Evolutionary conservation across 805 yeast genomes (phyloP), one percentile per base, ranked within the genome.

Genomic region (Candida namnaoensis): DNA sequence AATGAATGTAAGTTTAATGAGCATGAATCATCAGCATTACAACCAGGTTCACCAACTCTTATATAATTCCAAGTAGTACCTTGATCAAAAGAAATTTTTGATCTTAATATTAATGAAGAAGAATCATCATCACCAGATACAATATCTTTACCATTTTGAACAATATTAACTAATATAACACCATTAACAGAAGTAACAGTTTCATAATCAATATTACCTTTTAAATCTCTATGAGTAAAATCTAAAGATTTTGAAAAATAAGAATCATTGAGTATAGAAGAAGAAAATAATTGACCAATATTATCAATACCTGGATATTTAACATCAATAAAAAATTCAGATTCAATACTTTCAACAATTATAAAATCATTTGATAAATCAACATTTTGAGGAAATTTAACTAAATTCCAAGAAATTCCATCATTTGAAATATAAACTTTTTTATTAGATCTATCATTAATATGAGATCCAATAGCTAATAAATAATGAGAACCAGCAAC

Each of bases 101-200:
- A 57, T 26, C 52, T 48, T 23, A 57, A 42, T 9, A 38, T 32
- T n/a, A n/a, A n/a, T n/a, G n/a, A n/a, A 5, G 48, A 46, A 7
- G 45, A 32, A 14, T 35, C 24, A 5, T 40, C 39, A 4, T 32
- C 44, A 12, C 37, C 38, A 15, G 38, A 5, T 7, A 44, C 36
- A 4, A 49, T 49, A n/a, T 43, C 44, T 36, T 41, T 14, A 39
- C 54, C 50, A 47, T 56, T 44, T 35, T 41, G 38, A 32, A 43
- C 60, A 32, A 53, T 41, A 50, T 73, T 74, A 9, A 77, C 71
- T 38, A 82, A 52, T 73, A 83, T 72, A 13, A 76, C 70, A 9
- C 88, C 90, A 44, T 80, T 85, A 15, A 79, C 65, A 46, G 70
- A 71, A 33, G 65, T 65, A 15, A 72, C 55, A 19, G 60, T 55